Percentiles rank a stretch among this genome's conserved stretches.
These are phyloP conservation scores for Piromyces sp. DNA, from an alignment of 192 early-diverging fungal genomes.

Conservation along the genomic window DNA sequence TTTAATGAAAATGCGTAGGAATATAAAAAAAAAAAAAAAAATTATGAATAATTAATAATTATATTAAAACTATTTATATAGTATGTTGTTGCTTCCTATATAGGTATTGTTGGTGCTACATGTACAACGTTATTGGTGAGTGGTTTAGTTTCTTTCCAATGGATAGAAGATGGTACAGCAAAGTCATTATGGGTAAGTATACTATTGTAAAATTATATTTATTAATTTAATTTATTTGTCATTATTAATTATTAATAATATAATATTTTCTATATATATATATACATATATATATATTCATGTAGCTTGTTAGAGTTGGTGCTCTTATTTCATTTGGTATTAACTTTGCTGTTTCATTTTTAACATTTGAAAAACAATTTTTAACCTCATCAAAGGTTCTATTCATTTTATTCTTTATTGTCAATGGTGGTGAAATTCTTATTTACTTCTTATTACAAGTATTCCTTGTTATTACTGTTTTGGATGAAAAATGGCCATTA, in stretches of 20 bases:
- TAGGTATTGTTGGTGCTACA: constrained; percentile 64
- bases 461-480: constrained; percentile 79
- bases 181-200: constrained; percentile 77
- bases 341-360: constrained; percentile 60
- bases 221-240: too few species aligned
- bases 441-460: constrained; percentile 83
- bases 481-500: constrained; percentile 92
- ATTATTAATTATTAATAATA: background rate
- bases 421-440: constrained; percentile 60
- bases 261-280: too few species aligned
- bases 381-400: constrained; percentile 41
- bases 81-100: constrained; percentile 73
- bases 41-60: too few species aligned
- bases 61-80: constrained; percentile 2
- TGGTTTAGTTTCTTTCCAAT: constrained; percentile 92
- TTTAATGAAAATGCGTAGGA: too few species aligned
- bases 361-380: constrained; percentile 41
- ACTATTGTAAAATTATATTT: background rate
- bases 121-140: constrained; percentile 88
- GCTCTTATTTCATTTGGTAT: constrained; percentile 28
- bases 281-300: too few species aligned
- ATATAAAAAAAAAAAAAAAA: too few species aligned
- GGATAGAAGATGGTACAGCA: constrained; percentile 87
- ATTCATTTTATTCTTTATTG: constrained; percentile 75
- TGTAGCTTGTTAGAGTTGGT: background rate